Evolutionary conservation across 1,139 yeast species (phyloP).

Genomic region (Kodamaea derodonti): DNA sequence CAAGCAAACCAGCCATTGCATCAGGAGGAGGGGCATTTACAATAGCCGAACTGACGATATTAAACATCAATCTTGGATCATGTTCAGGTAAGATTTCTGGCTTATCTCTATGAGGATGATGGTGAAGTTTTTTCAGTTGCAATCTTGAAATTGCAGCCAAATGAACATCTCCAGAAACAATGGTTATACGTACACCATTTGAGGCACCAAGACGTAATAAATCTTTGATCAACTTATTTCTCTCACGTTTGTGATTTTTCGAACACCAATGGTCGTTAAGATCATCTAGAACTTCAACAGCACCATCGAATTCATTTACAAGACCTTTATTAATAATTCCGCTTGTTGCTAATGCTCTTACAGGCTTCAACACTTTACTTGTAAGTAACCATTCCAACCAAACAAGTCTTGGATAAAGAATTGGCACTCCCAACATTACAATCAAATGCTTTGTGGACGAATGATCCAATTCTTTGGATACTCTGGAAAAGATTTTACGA

Average conservation of each 20-base stretch:
- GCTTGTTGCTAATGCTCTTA: constrained; percentile 63
- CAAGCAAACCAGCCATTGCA: constrained; percentile 68
- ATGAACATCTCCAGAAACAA: constrained; percentile 91
- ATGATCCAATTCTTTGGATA: constrained; percentile 50
- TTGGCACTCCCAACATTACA: constrained; percentile 89
- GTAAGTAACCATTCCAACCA: constrained; percentile 79
- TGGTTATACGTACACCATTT: constrained; percentile 69
- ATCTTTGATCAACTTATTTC: constrained; percentile 57
- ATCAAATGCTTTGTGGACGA: constrained; percentile 68
- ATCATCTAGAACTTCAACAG: constrained; percentile 86
- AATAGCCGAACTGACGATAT: constrained; percentile 84
- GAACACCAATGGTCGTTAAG: constrained; percentile 97
- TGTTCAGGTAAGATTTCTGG: constrained; percentile 50
- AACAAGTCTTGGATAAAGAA: constrained; percentile 87
- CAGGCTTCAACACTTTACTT: constrained; percentile 58
- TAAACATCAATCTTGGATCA: constrained; percentile 77
- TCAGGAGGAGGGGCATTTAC: constrained; percentile 91
- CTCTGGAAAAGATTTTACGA: constrained; percentile 53
- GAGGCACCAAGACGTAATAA: constrained; percentile 62
- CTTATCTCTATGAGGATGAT: constrained; percentile 38
- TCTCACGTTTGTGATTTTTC: constrained; percentile 70
- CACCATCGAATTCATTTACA: constrained; percentile 88
- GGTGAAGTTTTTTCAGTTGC: constrained; percentile 50
- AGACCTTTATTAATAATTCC: constrained; percentile 66
- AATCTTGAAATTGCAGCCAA: constrained; percentile 80